Percentiles rank a stretch among this genome's conserved stretches.
Evolutionary conservation across 306 rosid genomes (phyloP).

Genomic region (Dryas drummondii): DNA sequence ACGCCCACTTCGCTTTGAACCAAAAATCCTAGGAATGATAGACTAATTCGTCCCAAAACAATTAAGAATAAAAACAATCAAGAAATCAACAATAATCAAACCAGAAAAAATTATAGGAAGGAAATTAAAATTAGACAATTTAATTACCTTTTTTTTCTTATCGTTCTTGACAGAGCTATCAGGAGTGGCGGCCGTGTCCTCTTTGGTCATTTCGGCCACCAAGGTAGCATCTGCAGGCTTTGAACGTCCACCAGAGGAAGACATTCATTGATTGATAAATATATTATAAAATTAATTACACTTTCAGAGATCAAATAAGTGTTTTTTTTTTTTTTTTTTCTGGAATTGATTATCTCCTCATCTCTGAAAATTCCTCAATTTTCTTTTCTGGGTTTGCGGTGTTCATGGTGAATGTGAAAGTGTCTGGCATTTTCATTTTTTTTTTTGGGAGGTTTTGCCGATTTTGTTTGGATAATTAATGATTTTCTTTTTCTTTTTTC

Average conservation of each 20-base stretch:
- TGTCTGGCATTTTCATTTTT: not conserved
- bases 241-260: conserved; percentile 25
- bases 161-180: conserved; percentile 49
- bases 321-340: not conserved
- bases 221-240: conserved; percentile 17
- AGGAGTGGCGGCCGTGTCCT: conserved; percentile 19
- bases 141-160: conserved; percentile 62
- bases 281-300: not conserved
- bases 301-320: not conserved
- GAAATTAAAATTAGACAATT: not conserved
- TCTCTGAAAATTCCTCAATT: not conserved
- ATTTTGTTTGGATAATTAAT: conserved; percentile 8
- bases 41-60: conserved; percentile 41
- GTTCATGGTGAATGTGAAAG: not conserved
- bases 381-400: not conserved
- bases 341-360: not conserved
- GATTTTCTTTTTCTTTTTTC: not conserved
- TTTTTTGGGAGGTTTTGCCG: not conserved
- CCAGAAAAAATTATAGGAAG: not conserved
- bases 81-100: not conserved
- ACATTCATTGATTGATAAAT: conserved; percentile 44
- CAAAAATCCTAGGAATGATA: conserved; percentile 70
- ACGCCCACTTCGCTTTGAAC: conserved; percentile 52
- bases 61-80: not conserved
- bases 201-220: conserved; percentile 44